Conservation (phyloP, 2,329 filamentous ascomycete species). For the Neoscytalidium dimidiatum region DNA sequence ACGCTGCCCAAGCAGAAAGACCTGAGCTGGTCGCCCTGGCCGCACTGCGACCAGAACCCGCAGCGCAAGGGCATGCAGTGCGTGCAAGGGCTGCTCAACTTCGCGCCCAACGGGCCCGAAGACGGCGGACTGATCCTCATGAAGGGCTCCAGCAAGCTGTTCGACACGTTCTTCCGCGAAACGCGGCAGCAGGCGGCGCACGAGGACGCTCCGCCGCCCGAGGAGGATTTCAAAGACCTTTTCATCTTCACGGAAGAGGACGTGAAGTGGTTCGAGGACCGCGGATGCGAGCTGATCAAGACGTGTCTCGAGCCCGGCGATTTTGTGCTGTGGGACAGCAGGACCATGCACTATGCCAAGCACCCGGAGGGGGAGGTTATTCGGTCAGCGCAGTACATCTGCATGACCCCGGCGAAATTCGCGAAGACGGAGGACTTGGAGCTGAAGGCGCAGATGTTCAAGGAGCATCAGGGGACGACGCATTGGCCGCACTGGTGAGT, state of each 20-base stretch:
- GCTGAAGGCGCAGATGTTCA: slow-evolving; percentile 25
- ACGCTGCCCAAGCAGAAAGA: slow-evolving; percentile 44
- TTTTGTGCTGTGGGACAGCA: slow-evolving; percentile 49
- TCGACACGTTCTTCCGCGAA: slow-evolving; percentile 30
- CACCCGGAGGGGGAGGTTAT: slow-evolving; percentile 37
- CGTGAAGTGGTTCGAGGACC: slow-evolving; percentile 45
- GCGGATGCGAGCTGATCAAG: slow-evolving; percentile 43
- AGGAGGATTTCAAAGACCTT: slow-evolving; percentile 34
- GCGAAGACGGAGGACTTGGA: slow-evolving; percentile 21
- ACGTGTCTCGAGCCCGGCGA: slow-evolving; percentile 45
- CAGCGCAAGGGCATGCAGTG: slow-evolving; percentile 44
- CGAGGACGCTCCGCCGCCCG: slow-evolving; percentile 27
- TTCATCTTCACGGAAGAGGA: slow-evolving; percentile 48
- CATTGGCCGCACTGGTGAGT: slow-evolving; percentile 19
- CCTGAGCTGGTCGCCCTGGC: slow-evolving; percentile 45
- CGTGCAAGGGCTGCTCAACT: slow-evolving; percentile 50
- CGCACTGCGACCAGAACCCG: slow-evolving; percentile 48
- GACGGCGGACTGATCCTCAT: slow-evolving; percentile 53
- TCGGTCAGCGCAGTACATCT: slow-evolving; percentile 14
- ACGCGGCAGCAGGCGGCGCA: slow-evolving; percentile 30
- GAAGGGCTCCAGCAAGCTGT: slow-evolving; percentile 38
- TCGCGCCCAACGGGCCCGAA: slow-evolving; percentile 46
- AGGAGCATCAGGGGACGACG: background rate
- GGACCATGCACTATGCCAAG: slow-evolving; percentile 48
- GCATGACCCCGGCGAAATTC: slow-evolving; percentile 15